These are phyloP conservation scores for Juglanconis sp. DNA, from an alignment of 2,329 filamentous ascomycete genomes.

Conservation along the genomic window DNA sequence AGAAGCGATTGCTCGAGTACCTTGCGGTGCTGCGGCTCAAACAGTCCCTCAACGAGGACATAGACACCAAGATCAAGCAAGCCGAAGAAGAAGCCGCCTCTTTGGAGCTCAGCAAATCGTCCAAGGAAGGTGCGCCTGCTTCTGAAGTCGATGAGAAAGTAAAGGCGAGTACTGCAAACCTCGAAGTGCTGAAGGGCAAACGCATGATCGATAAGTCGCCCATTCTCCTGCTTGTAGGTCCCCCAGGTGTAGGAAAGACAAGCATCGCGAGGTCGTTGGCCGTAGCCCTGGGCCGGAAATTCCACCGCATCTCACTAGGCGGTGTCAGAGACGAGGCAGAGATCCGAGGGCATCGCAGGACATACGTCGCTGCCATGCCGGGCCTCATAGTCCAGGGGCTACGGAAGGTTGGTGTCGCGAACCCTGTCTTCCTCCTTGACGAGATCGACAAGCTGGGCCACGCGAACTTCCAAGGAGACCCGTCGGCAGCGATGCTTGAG, in stretches of 20 bases:
- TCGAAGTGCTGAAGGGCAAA: conserved; percentile 75
- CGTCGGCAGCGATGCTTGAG: conserved; percentile 95
- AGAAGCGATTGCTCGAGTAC: conserved; percentile 93
- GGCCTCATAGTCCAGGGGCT: conserved; percentile 89
- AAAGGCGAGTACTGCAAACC: conserved; percentile 54
- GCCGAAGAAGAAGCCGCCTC: conserved; percentile 55
- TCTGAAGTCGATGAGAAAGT: conserved; percentile 30
- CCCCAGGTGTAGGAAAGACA: conserved; percentile 93
- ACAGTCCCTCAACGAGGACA: conserved; percentile 79
- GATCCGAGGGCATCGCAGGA: conserved; percentile 89
- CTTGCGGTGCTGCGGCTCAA: conserved; percentile 94
- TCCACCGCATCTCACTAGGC: conserved; percentile 93
- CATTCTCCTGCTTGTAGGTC: conserved; percentile 88
- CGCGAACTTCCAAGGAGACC: conserved; percentile 90
- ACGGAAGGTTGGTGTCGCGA: conserved; percentile 92
- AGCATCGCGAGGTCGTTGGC: conserved; percentile 92
- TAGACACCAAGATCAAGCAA: conserved; percentile 74
- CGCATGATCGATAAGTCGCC: conserved; percentile 92
- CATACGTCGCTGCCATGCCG: conserved; percentile 98
- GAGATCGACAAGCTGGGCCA: conserved; percentile 97
- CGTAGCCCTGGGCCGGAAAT: conserved; percentile 86
- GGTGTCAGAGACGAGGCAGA: conserved; percentile 96
- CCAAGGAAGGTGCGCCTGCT: conserved; percentile 3
- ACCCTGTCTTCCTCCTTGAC: conserved; percentile 92
- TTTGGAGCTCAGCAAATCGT: conserved; percentile 38